Base-by-base conservation (phyloP, 2,329 filamentous ascomycete species). In the Ramichloridium luteum region DNA sequence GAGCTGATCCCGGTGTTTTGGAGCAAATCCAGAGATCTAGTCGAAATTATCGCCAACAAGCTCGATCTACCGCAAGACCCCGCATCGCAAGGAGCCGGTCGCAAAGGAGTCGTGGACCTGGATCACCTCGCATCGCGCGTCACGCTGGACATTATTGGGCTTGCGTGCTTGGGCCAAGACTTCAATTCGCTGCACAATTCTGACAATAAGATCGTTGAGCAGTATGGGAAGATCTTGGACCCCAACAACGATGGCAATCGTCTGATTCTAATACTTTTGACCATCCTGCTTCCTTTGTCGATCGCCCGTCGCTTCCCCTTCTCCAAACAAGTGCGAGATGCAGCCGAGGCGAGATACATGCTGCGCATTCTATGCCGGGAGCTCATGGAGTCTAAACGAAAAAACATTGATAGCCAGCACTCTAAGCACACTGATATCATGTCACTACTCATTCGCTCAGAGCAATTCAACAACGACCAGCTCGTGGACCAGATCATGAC, bases 401-500 rank as follows among this genome's bases (percentile, higher is more conserved):
- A n/a, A 23, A n/a, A 23, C 20, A 23, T 23, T 8, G 20, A 23
- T 8, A 23, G 8, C 8, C 20, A 23, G 20, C 8, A 23, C 20
- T 8, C 8, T 8, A 23, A 23, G 20, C 20, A 51, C 16, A 40
- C 50, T 22, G 59, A 62, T 34, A 59, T 62, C 13, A 40, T 62
- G 2, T 55, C 63, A 0, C 54, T 66, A n/a, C 59, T 70, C 27
- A 64, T 71, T 37, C 57, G 61, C 36, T 62, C 61, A 2, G 59
- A 60, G 25, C 56, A 63, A 27, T 70, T 71, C 40, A 60, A 62
- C 0, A 65, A 72, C 28, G 48, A 56, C 4, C 54, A 60, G 6
- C 47, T 72, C 10, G 61, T 63, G 3, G 65, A 70, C 37, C 67
- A 70, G 31, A 55, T 71, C 1, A 45, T 72, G 16, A 72, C 68